Conservation (phyloP, 176 grass and related monocot species). For the Panicum miliaceum region DNA sequence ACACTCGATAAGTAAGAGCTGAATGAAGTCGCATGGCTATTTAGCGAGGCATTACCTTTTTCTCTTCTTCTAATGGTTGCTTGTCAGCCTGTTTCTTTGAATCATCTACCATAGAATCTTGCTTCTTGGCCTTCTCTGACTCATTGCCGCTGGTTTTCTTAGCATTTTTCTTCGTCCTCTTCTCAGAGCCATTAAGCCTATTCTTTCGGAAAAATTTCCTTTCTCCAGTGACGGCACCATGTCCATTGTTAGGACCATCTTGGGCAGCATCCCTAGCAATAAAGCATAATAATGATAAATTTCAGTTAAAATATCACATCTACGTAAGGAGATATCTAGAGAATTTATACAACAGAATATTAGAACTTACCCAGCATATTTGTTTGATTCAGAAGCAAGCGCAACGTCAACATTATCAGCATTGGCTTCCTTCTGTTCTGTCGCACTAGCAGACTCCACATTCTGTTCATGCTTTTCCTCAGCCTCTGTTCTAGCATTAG, state of each 20-base stretch:
- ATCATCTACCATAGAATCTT: background rate
- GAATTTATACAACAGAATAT: background rate
- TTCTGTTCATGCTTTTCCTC: background rate
- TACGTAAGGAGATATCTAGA: background rate
- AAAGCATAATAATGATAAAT: background rate
- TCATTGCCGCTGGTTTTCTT: background rate
- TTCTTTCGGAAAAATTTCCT: background rate
- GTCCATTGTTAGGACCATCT: background rate
- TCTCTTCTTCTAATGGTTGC: constrained; percentile 19
- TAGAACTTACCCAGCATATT: background rate
- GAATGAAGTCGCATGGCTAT: background rate
- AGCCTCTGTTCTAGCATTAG: background rate
- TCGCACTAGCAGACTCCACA: background rate
- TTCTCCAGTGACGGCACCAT: no score
- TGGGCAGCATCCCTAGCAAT: constrained; percentile 18
- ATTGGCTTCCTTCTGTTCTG: background rate
- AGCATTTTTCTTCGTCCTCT: constrained; percentile 39
- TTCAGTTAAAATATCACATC: background rate
- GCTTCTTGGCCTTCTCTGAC: constrained; percentile 17
- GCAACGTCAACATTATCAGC: background rate
- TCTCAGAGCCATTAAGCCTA: constrained; percentile 21
- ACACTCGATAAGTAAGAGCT: background rate
- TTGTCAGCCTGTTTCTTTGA: background rate
- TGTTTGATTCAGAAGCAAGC: constrained; percentile 32
- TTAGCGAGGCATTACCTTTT: background rate